Base-by-base conservation (phyloP, 768 basidiomycete genomes). In the Psilocybe cubensis region DNA sequence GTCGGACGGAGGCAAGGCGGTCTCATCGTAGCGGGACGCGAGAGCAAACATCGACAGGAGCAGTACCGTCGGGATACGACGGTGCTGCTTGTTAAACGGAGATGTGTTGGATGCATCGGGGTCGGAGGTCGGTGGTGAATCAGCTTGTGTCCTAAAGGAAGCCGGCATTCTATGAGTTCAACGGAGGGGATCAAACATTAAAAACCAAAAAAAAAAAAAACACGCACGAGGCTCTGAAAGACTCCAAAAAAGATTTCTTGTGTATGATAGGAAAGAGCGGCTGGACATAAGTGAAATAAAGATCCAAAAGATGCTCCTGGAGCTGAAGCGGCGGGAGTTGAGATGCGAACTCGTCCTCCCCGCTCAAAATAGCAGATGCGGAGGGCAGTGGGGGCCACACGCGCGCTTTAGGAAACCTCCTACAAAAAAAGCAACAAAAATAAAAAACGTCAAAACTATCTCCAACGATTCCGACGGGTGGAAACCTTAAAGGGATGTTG, bases 261-360 rank as follows among this genome's bases (percentile, higher is more conserved):
- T 91, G 86, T 14, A 94, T 71, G 57, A 96, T 77, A 0, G 94
- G 94, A 56, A 95, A 83, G 28, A 80, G 79, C 1, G 91, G 79
- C 66, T 96, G 94, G 4, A 95, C 91, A 66, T 90, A 85, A 2
- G 82, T 81, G 70, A 93, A 96, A 71, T 94, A 96, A 0, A 92
- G 74, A 33, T 86, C 79, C 2, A 96, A 71, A 11, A 95, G 76
- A 47, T 85, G 83, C 53, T 90, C 82, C 71, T 94, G 91, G 38
- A 79, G 75, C 3, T 76, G 71, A 3, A 66, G 70, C 20, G 83
- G 76, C 0, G 92, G 92, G n/a, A 94, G 69, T 25, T 74, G 67
- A 8, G 74, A 66, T 11, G 65, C 67, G 46, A 71, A 72, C 18
- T 79, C 73, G 18, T 79, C 79, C 17, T 72, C 75, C 5, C 69